Evolutionary conservation across 345 rosid species (phyloP).

Genomic region (Lumnitzera littorea): DNA sequence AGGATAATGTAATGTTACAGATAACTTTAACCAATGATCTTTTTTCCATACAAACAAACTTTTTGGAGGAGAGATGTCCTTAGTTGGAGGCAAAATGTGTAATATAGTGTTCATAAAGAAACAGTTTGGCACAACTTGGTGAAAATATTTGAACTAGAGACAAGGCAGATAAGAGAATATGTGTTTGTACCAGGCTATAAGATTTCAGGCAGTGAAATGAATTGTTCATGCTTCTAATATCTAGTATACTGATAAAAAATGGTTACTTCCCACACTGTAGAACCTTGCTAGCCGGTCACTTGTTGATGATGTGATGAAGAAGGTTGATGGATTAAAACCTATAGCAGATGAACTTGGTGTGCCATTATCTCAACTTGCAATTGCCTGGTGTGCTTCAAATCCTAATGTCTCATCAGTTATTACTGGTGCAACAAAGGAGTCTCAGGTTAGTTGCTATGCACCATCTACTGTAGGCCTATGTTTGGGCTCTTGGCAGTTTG

Average conservation of each 20-base stretch:
- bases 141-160: too few species aligned
- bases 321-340: conserved; percentile 89
- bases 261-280: conserved; percentile 24
- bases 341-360: conserved; percentile 98
- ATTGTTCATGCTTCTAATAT: background rate
- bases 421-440: conserved; percentile 95
- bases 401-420: conserved; percentile 93
- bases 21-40: too few species aligned
- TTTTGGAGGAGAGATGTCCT: too few species aligned
- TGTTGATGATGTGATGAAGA: conserved; percentile 84
- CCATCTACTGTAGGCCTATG: too few species aligned
- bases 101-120: too few species aligned
- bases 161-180: too few species aligned
- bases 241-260: conserved; percentile 6
- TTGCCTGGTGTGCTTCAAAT: conserved; percentile 98
- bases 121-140: too few species aligned
- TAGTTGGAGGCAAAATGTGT: too few species aligned
- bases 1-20: too few species aligned
- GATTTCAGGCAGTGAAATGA: too few species aligned
- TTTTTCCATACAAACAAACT: too few species aligned
- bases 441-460: conserved; percentile 53
- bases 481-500: background rate
- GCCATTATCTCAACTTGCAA: conserved; percentile 85
- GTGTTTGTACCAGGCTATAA: too few species aligned
- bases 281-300: conserved; percentile 87